Conservation (phyloP, 177 flowering plant species). For the Vitis hybrid region DNA sequence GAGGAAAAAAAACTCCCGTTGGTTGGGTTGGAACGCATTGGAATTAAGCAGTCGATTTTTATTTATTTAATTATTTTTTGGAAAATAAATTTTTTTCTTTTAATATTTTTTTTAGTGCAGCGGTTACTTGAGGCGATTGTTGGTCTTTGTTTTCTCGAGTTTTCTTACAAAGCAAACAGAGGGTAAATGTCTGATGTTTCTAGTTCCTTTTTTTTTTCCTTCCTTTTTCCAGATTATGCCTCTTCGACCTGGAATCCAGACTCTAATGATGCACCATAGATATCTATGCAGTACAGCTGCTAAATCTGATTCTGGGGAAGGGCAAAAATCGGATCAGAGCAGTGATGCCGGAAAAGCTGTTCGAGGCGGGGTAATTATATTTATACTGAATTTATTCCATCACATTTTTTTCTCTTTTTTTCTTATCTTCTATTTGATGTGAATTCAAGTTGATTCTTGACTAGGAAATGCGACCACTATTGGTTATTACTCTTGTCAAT, state of each 20-base stretch:
- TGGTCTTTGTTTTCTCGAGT: background rate
- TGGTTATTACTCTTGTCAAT: background rate
- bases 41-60: too few relatives aligned
- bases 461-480: too few relatives aligned
- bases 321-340: slow-evolving; percentile 32
- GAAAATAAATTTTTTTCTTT: too few relatives aligned
- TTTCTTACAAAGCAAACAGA: background rate
- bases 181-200: too few relatives aligned
- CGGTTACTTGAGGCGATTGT: background rate
- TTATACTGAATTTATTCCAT: too few relatives aligned
- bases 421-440: background rate
- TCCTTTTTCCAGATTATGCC: slow-evolving; percentile 15
- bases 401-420: background rate
- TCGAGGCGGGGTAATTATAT: slow-evolving; percentile 71
- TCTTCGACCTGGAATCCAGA: slow-evolving; percentile 5
- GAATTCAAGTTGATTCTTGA: background rate
- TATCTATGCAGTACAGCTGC: slow-evolving; percentile 12
- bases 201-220: background rate
- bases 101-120: too few relatives aligned
- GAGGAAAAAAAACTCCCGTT: too few relatives aligned
- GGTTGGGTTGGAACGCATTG: too few relatives aligned
- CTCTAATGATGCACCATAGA: slow-evolving; percentile 4
- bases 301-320: slow-evolving; percentile 27
- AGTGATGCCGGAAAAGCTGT: slow-evolving; percentile 62
- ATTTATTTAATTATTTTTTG: too few relatives aligned